phyloP scores from a whole-genome alignment of 306 rosid species.

The Corylus americana region DNA sequence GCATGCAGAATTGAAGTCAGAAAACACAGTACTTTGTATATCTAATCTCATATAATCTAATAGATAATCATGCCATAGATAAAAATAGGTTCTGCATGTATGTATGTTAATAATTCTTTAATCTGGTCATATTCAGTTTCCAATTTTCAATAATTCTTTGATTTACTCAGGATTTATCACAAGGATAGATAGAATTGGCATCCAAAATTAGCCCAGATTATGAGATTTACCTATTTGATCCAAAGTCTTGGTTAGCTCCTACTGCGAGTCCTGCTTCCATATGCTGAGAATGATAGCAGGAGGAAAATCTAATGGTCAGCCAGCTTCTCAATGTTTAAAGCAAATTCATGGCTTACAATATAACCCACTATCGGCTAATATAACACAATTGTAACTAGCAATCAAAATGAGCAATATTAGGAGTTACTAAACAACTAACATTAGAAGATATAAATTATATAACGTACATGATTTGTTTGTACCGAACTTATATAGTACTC shows the following conservation, averaged over 20 bases:
- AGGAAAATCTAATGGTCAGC: constrained; percentile 20
- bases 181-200: background rate
- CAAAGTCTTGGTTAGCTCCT: constrained; percentile 67
- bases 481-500: constrained; percentile 81
- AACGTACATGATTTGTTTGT: constrained; percentile 75
- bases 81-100: constrained; percentile 1
- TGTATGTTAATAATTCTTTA: background rate
- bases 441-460: constrained; percentile 25
- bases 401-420: constrained; percentile 7
- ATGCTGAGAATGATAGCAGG: constrained; percentile 58
- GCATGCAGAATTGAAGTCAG: background rate
- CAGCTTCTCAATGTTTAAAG: constrained; percentile 15
- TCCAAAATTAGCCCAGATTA: background rate
- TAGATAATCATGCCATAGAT: constrained; percentile 12
- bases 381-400: constrained; percentile 3
- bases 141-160: background rate
- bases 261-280: constrained; percentile 83
- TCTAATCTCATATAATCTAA: constrained; percentile 12
- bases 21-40: constrained; percentile 19
- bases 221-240: constrained; percentile 65
- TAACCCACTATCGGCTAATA: constrained; percentile 9
- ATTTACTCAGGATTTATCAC: background rate
- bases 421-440: background rate
- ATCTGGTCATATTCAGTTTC: background rate
- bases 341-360: constrained; percentile 11